phyloP scores from a whole-genome alignment of 805 yeast genomes.

The Komagataella mondaviorum region DNA sequence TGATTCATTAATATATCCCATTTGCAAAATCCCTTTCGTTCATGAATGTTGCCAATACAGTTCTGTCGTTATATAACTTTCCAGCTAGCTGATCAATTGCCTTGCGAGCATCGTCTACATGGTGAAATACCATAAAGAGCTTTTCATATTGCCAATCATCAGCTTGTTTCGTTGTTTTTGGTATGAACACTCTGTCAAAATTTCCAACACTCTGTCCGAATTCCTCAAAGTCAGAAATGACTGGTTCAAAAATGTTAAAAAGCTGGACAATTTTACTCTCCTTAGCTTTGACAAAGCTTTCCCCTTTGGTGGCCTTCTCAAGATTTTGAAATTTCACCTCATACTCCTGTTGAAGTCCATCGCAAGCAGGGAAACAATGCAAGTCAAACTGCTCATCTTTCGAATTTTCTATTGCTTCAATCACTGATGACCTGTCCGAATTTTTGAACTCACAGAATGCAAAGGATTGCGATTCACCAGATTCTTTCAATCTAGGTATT shows the following conservation, averaged over 20 bases:
- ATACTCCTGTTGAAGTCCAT: constrained; percentile 10
- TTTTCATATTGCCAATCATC: constrained; percentile 28
- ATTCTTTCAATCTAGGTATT: constrained; percentile 32
- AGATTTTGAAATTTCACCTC: constrained; percentile 21
- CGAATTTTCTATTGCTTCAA: constrained; percentile 14
- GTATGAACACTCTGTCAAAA: constrained; percentile 42
- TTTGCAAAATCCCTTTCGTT: constrained; percentile 45
- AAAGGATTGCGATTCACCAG: constrained; percentile 34
- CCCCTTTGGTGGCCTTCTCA: neutral
- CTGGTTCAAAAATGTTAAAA: constrained; percentile 41
- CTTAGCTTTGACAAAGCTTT: constrained; percentile 4
- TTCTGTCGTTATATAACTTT: constrained; percentile 49
- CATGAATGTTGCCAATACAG: constrained; percentile 50
- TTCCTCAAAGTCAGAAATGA: constrained; percentile 34
- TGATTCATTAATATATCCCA: constrained; percentile 12
- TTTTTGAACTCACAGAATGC: constrained; percentile 36
- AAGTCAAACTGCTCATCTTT: constrained; percentile 7
- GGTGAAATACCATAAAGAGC: constrained; percentile 32
- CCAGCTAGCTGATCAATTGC: constrained; percentile 54
- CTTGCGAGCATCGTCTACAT: constrained; percentile 30
- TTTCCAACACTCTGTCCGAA: constrained; percentile 39
- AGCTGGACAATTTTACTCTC: constrained; percentile 43
- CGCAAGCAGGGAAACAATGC: constrained; percentile 23
- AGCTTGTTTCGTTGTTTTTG: constrained; percentile 28
- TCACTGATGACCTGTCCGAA: constrained; percentile 4